phyloP scores from a whole-genome alignment of 805 yeast genomes.

The Pichia heedii region DNA sequence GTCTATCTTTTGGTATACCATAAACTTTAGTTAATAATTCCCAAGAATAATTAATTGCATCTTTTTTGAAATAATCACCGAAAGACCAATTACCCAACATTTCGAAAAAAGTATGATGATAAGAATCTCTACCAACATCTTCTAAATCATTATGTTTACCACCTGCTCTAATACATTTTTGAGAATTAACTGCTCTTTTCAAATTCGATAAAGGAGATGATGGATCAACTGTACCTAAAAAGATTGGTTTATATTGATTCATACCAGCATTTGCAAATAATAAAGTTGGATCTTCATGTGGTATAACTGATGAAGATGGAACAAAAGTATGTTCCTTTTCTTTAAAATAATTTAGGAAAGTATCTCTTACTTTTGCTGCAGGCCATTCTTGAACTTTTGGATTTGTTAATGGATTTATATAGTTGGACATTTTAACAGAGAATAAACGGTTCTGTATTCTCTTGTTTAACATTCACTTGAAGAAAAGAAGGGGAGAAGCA shows the following conservation, averaged over 20 bases:
- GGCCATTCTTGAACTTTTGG: conserved; percentile 32
- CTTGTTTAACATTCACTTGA: not conserved
- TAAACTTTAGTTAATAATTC: conserved; percentile 80
- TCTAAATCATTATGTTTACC: conserved; percentile 98
- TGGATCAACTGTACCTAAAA: conserved; percentile 96
- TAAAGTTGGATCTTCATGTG: conserved; percentile 96
- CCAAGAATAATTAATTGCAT: conserved; percentile 87
- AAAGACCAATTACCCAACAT: conserved; percentile 99
- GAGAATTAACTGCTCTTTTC: conserved; percentile 90
- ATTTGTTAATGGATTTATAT: conserved; percentile 8
- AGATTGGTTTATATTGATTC: conserved; percentile 98
- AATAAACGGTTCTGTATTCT: not conserved
- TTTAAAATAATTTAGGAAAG: conserved; percentile 77
- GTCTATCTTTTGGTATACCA: conserved; percentile 66
- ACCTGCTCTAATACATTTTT: conserved; percentile 98
- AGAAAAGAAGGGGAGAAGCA: not conserved
- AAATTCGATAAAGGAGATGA: conserved; percentile 74
- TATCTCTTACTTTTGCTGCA: conserved; percentile 52
- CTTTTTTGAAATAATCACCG: conserved; percentile 96
- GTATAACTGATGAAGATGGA: conserved; percentile 90
- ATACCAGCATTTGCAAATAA: conserved; percentile 98
- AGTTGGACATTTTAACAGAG: conserved; percentile 4
- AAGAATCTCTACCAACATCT: conserved; percentile 96
- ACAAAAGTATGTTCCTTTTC: conserved; percentile 66
- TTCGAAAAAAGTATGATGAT: conserved; percentile 97